Conservation (phyloP, 106 monocot genomes). For the Agapanthus africanus region DNA sequence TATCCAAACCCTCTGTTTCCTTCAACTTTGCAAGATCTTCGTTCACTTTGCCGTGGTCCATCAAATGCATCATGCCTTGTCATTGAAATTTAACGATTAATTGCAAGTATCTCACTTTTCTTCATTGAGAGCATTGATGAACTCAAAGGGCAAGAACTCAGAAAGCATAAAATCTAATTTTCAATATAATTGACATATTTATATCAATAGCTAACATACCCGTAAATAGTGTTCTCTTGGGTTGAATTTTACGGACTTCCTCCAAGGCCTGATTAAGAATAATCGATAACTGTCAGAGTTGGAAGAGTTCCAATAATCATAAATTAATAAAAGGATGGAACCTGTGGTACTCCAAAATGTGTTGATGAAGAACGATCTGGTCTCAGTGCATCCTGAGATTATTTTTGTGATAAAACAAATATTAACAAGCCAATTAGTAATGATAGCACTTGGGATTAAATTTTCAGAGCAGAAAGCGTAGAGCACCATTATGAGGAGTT, state of each 20-base stretch:
- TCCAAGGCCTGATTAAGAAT: slow-evolving; percentile 57
- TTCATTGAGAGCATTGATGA: too few species aligned
- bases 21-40: slow-evolving; percentile 63
- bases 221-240: slow-evolving; percentile 87
- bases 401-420: not conserved
- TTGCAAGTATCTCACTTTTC: too few species aligned
- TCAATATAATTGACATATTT: not conserved
- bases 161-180: not conserved
- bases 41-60: slow-evolving; percentile 85
- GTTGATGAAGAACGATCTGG: slow-evolving; percentile 89
- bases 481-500: slow-evolving; percentile 77
- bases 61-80: slow-evolving; percentile 94
- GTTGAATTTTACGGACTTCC: slow-evolving; percentile 89
- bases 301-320: not conserved
- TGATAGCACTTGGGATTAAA: not conserved
- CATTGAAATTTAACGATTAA: too few species aligned
- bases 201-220: slow-evolving; percentile 31
- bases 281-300: not conserved
- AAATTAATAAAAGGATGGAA: slow-evolving; percentile 12
- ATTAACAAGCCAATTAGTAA: not conserved
- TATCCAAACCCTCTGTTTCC: slow-evolving; percentile 76
- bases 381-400: slow-evolving; percentile 72
- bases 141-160: slow-evolving; percentile 1
- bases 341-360: slow-evolving; percentile 90
- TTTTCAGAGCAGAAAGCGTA: not conserved